phyloP scores from a whole-genome alignment of 73 alveolate genomes.

The Paramecium primaurelia region DNA sequence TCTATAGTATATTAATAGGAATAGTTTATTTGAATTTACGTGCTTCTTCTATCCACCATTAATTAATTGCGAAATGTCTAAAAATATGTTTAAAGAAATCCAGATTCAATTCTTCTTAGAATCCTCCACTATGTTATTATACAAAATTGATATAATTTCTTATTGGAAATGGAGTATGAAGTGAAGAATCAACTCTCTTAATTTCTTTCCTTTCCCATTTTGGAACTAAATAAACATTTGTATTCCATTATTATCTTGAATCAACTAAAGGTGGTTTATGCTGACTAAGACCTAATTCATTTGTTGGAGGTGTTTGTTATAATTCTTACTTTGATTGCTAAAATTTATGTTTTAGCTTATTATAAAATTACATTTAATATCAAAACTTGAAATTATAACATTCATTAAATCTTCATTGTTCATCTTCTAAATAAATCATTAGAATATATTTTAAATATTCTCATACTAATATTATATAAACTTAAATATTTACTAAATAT shows the following conservation, averaged over 20 bases:
- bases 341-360: neutral
- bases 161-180: constrained; percentile 17
- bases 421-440: neutral
- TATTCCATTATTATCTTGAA: constrained; percentile 33
- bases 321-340: neutral
- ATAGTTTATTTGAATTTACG: neutral
- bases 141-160: neutral
- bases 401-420: neutral
- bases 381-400: neutral
- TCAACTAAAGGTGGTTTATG: constrained; percentile 9
- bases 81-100: constrained; percentile 23
- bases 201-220: constrained; percentile 10
- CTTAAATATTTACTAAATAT: too few species aligned
- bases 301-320: neutral
- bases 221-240: neutral
- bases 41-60: neutral
- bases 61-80: constrained; percentile 13
- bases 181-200: neutral
- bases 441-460: too few species aligned
- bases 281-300: neutral
- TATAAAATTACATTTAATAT: neutral
- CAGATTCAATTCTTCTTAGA: neutral
- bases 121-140: neutral
- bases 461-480: too few species aligned
- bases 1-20: neutral